Percentiles rank a stretch among this genome's conserved stretches.
phyloP scores from a whole-genome alignment of 2,329 filamentous ascomycete genomes.

The Diaporthe vaccinii region DNA sequence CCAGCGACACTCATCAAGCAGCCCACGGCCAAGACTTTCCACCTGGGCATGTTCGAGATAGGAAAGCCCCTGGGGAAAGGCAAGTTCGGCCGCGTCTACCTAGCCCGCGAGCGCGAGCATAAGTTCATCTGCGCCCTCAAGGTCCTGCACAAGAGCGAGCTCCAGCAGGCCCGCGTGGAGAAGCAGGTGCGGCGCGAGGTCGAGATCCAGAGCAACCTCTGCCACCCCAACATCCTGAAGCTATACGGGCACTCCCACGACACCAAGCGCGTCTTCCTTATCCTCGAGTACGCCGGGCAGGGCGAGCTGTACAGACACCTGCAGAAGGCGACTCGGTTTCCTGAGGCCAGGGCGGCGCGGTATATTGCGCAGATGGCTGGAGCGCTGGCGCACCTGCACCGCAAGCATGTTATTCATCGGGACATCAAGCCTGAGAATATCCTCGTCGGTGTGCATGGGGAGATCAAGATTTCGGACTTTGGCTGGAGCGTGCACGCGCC shows the following conservation, averaged over 20 bases:
- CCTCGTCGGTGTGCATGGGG: constrained; percentile 48
- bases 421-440: constrained; percentile 53
- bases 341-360: constrained; percentile 77
- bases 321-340: constrained; percentile 69
- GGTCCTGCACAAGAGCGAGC: constrained; percentile 78
- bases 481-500: constrained; percentile 49
- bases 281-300: constrained; percentile 75
- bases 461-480: constrained; percentile 49
- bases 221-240: constrained; percentile 74
- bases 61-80: constrained; percentile 80
- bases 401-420: constrained; percentile 51
- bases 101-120: constrained; percentile 75
- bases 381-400: constrained; percentile 49
- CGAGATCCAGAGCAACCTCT: constrained; percentile 79
- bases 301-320: constrained; percentile 81
- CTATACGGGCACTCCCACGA: constrained; percentile 81
- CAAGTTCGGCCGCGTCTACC: constrained; percentile 80
- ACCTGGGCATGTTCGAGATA: constrained; percentile 80
- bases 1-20: background rate
- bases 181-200: constrained; percentile 81
- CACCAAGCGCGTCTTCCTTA: constrained; percentile 78
- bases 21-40: background rate
- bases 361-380: constrained; percentile 80
- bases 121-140: constrained; percentile 81
- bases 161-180: constrained; percentile 76